phyloP scores from a whole-genome alignment of 2,329 filamentous ascomycete species.

The Elsinoe perseae region DNA sequence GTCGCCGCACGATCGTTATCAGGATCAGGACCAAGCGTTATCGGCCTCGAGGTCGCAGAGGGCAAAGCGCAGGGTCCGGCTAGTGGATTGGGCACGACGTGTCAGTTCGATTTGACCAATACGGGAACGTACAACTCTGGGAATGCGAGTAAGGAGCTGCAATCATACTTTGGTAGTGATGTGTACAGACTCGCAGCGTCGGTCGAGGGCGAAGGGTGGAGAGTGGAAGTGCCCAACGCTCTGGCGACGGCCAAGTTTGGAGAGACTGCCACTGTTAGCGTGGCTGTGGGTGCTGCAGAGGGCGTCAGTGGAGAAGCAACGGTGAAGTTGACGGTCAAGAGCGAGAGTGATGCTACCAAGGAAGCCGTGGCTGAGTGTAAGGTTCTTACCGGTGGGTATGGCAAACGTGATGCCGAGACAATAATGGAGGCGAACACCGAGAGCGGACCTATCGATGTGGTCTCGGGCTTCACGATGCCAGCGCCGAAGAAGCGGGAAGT shows the following conservation, averaged over 20 bases:
- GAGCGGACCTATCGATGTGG: not conserved
- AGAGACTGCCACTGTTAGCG: conserved; percentile 16
- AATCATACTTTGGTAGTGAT: conserved; percentile 37
- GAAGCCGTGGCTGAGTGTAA: conserved; percentile 1
- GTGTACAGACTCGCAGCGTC: conserved; percentile 42
- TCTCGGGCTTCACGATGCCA: not conserved
- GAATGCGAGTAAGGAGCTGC: conserved; percentile 26
- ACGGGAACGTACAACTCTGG: conserved; percentile 32
- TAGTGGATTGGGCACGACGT: conserved; percentile 34
- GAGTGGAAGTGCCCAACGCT: conserved; percentile 32
- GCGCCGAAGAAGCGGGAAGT: conserved; percentile 5
- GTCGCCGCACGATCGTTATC: conserved; percentile 42
- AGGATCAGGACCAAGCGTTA: conserved; percentile 29
- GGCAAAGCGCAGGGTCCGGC: conserved; percentile 29
- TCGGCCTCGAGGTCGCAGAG: conserved; percentile 33
- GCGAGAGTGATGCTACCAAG: conserved; percentile 2
- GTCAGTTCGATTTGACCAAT: conserved; percentile 43
- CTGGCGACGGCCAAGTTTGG: not conserved
- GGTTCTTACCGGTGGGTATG: not conserved
- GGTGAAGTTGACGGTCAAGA: conserved; percentile 25
- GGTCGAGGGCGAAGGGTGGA: conserved; percentile 42
- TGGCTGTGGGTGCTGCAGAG: conserved; percentile 37
- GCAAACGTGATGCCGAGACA: not conserved
- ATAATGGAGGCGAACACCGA: conserved; percentile 2
- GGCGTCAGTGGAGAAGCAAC: conserved; percentile 37